Conservation (phyloP, 352 stramenopile species). For the Phytophthora quininea region DNA sequence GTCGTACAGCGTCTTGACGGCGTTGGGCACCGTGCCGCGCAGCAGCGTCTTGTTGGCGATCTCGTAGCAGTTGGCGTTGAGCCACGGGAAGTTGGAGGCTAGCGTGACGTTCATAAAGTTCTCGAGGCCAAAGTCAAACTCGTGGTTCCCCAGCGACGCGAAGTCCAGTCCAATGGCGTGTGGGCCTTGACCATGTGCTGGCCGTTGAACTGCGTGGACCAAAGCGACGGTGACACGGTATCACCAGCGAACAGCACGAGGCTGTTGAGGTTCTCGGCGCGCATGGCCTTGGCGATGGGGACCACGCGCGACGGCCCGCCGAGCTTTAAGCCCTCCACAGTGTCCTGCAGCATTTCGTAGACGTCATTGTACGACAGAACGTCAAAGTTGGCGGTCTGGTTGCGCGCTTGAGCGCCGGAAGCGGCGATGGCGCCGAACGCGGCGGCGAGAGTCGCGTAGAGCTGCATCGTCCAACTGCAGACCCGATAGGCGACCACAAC, state of each 20-base stretch:
- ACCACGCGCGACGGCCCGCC: slow-evolving; percentile 79
- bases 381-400: slow-evolving; percentile 59
- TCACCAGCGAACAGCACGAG: slow-evolving; percentile 82
- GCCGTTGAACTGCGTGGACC: slow-evolving; percentile 79
- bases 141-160: slow-evolving; percentile 79
- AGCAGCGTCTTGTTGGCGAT: slow-evolving; percentile 45
- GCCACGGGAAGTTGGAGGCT: slow-evolving; percentile 67
- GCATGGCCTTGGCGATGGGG: slow-evolving; percentile 66
- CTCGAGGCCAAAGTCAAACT: slow-evolving; percentile 83
- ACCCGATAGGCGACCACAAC: background rate
- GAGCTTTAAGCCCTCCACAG: slow-evolving; percentile 64
- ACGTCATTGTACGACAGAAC: slow-evolving; percentile 83
- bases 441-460: slow-evolving; percentile 23
- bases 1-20: slow-evolving; percentile 56
- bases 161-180: slow-evolving; percentile 80
- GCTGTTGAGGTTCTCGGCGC: slow-evolving; percentile 59
- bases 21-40: slow-evolving; percentile 53
- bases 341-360: slow-evolving; percentile 79
- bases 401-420: slow-evolving; percentile 30
- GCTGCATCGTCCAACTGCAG: slow-evolving; percentile 17
- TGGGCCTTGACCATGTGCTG: slow-evolving; percentile 83
- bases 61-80: slow-evolving; percentile 83
- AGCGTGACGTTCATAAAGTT: slow-evolving; percentile 72
- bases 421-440: slow-evolving; percentile 12
- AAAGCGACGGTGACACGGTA: slow-evolving; percentile 85